These are phyloP conservation scores for Coniochaeta hoffmannii DNA, from an alignment of 2,329 filamentous ascomycete species.

Conservation along the genomic window DNA sequence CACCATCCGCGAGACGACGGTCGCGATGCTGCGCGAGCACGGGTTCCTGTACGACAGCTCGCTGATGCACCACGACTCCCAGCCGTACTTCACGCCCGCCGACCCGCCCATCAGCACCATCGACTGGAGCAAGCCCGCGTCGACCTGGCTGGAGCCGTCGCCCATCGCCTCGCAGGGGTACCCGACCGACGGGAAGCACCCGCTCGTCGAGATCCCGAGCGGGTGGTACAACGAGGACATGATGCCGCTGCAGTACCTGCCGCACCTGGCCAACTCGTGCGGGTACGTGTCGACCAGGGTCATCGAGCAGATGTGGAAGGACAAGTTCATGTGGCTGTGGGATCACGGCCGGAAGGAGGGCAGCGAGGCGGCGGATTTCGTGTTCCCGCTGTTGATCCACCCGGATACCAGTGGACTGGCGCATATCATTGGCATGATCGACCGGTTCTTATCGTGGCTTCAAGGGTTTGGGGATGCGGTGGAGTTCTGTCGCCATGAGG, in stretches of 20 bases:
- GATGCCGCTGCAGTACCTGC: conserved; percentile 38
- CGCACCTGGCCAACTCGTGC: conserved; percentile 40
- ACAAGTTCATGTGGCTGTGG: conserved; percentile 49
- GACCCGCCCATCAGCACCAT: conserved; percentile 29
- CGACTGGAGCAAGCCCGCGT: conserved; percentile 24
- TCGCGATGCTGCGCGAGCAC: conserved; percentile 33
- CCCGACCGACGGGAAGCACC: conserved; percentile 10
- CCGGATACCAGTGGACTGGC: conserved; percentile 54
- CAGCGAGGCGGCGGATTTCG: conserved; percentile 23
- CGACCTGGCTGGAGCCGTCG: conserved; percentile 38
- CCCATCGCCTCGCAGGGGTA: conserved; percentile 15
- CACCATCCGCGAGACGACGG: conserved; percentile 35
- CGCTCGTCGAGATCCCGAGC: conserved; percentile 36
- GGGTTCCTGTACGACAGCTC: conserved; percentile 37
- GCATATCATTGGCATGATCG: conserved; percentile 44
- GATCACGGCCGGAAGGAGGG: conserved; percentile 25
- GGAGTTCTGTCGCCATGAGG: conserved; percentile 34
- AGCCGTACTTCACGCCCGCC: conserved; percentile 32
- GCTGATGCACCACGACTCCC: conserved; percentile 36
- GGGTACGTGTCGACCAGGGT: conserved; percentile 50
- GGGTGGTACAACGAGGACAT: conserved; percentile 44
- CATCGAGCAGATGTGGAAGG: conserved; percentile 54
- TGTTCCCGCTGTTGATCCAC: conserved; percentile 48
- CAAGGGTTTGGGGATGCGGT: conserved; percentile 34
- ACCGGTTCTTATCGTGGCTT: conserved; percentile 43